phyloP scores from a whole-genome alignment of 148 eudicot species.

The Tetragonia tetragonoides region DNA sequence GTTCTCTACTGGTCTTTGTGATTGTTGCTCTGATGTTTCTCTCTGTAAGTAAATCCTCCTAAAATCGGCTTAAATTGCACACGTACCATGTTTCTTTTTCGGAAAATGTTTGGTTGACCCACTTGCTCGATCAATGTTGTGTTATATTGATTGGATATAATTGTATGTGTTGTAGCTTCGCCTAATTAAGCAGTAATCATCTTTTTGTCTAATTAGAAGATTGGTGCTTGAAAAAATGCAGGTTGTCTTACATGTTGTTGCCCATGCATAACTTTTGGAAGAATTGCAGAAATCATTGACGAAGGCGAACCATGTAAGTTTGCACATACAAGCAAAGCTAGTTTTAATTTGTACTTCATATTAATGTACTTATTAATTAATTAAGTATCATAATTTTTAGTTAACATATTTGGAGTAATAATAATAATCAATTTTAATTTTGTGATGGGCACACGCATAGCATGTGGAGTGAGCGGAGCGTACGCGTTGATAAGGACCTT shows the following conservation, averaged over 20 bases:
- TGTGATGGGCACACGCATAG: conserved; percentile 31
- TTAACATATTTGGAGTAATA: background rate
- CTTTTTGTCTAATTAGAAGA: too few species aligned
- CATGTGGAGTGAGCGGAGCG: conserved; percentile 38
- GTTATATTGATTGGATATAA: too few species aligned
- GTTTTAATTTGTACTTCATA: too few species aligned
- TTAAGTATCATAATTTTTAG: background rate
- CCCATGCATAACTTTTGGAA: conserved; percentile 61
- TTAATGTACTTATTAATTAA: background rate
- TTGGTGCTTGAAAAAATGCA: background rate
- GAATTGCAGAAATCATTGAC: conserved; percentile 47
- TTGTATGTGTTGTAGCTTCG: too few species aligned
- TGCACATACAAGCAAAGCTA: background rate
- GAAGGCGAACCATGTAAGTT: conserved; percentile 43
- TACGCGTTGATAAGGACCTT: conserved; percentile 15
- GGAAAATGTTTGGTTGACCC: too few species aligned
- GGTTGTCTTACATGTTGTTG: conserved; percentile 60
- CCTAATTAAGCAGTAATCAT: too few species aligned
- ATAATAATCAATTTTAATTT: too few species aligned
- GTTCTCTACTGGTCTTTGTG: conserved; percentile 31
- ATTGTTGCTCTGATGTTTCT: conserved; percentile 26
- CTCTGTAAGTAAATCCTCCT: conserved; percentile 18
- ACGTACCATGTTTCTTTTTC: too few species aligned
- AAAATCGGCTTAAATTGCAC: background rate
- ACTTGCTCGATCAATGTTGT: too few species aligned